Base-by-base conservation (phyloP, 495 filamentous ascomycete genomes). In the Hyaloscypha finlandica region DNA sequence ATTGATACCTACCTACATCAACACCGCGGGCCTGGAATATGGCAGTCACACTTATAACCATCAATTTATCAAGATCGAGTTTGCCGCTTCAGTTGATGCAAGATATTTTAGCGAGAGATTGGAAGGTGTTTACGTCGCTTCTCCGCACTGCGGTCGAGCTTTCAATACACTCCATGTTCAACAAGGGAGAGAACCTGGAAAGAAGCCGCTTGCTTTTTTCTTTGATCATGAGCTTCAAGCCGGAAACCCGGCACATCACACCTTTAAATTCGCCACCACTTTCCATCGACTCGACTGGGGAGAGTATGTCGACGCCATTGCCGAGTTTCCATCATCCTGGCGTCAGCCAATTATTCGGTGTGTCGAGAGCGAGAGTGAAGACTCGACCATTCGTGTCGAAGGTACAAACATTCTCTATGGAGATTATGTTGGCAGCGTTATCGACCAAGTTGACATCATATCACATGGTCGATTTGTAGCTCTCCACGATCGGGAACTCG, bases 121-220 rank as follows among this genome's bases (percentile, higher is more conserved):
- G 22, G 68, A 66, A 4, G 90, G 91, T 1, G 71, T 63, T 0
- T 94, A 92, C 72, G 51, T 77, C 1, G 77, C 83, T 19, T 74
- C 84, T 9, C 85, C 83, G 3, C 66, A 86, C 2, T 96, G 92
- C 71, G 92, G 90, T 19, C 92, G 87, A 3, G 83, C 92, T 0
- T 81, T 77, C 52, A 78, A 81, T 8, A 80, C 80, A 37, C 77
- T 94, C 9, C 87, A 91, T 65, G 74, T 74, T 25, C 83, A 77
- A 64, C 73, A 74, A 32, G 56, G 69, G 29, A 63, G 61, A 4
- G 20, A 45, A 14, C 8, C 22, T 33, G 63, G 45, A 6, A 60
- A 67, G 6, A 54, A 64, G 19, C 66, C 70, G 0, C 35, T 90
- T 5, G 94, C 84, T 66, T 76, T 94, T 22, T 92, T 92, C 74